Conservation (phyloP, 495 filamentous ascomycete species). For the Bombardia bombarda region DNA sequence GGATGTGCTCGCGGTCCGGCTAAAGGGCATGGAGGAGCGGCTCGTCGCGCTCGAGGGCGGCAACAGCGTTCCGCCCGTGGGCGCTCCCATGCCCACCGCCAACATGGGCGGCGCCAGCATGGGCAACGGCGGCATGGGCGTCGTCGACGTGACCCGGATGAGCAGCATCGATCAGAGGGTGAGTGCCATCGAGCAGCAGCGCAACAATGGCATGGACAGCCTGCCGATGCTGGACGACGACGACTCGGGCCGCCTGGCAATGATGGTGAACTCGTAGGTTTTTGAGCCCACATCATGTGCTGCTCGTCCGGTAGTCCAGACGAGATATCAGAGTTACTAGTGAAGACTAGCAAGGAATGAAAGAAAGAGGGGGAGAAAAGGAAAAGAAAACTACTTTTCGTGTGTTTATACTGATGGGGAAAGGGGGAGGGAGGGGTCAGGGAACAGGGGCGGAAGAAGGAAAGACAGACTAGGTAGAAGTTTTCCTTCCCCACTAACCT, state of each 20-base stretch:
- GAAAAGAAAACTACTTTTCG: too few species aligned
- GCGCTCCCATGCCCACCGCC: slow-evolving; percentile 22
- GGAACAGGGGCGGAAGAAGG: too few species aligned
- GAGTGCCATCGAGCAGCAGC: background rate
- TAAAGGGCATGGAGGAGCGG: slow-evolving; percentile 34
- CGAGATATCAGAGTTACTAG: too few species aligned
- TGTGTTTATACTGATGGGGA: too few species aligned
- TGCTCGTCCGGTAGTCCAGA: too few species aligned
- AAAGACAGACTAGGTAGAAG: too few species aligned
- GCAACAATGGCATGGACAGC: background rate
- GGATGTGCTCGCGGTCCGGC: slow-evolving; percentile 18
- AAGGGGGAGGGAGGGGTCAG: too few species aligned
- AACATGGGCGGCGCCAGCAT: slow-evolving; percentile 25
- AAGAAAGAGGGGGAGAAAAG: too few species aligned
- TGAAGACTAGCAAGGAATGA: too few species aligned
- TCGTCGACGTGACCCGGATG: slow-evolving; percentile 32
- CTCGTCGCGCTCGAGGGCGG: slow-evolving; percentile 30
- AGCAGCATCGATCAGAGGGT: slow-evolving; percentile 22
- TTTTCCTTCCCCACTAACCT: too few species aligned
- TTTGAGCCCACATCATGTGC: too few species aligned
- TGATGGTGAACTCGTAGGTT: too few species aligned
- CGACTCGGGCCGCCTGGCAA: background rate
- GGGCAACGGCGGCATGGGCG: slow-evolving; percentile 23
- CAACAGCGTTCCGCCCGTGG: slow-evolving; percentile 14
- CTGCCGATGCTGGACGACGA: background rate